Evolutionary conservation across 371 early-diverging fungal species (phyloP).

Genomic region (Saksenaea oblongispora): DNA sequence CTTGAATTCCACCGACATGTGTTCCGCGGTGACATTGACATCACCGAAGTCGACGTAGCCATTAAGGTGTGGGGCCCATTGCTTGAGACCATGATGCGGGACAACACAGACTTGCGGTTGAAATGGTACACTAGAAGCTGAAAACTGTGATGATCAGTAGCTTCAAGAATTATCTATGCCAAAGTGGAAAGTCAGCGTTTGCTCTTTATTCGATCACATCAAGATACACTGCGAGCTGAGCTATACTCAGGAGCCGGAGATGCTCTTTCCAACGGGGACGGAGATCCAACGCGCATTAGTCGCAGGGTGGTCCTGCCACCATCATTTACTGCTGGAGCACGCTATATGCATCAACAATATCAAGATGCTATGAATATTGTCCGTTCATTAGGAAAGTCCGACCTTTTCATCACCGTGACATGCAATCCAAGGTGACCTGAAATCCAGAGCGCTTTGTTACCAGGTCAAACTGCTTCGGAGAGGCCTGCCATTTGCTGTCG

Average conservation of each 20-base stretch:
- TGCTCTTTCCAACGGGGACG: too few species aligned
- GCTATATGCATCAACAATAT: constrained; percentile 12
- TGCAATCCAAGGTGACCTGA: constrained; percentile 40
- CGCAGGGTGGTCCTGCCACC: constrained; percentile 4
- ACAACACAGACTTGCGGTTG: too few species aligned
- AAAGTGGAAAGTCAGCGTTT: constrained; percentile 11
- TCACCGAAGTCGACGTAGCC: too few species aligned
- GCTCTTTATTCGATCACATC: not conserved
- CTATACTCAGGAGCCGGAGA: not conserved
- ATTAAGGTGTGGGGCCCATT: too few species aligned
- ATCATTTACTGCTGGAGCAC: constrained; percentile 10
- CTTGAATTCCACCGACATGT: too few species aligned
- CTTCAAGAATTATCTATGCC: too few species aligned
- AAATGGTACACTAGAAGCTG: too few species aligned
- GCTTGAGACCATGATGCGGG: too few species aligned
- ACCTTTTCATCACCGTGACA: constrained; percentile 42
- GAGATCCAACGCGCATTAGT: not conserved
- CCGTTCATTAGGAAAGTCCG: constrained; percentile 26
- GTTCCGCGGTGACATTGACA: too few species aligned
- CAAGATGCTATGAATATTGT: constrained; percentile 36
- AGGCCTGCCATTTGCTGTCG: constrained; percentile 23
- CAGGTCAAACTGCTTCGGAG: constrained; percentile 21
- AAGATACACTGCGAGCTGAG: not conserved
- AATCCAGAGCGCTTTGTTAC: constrained; percentile 15
- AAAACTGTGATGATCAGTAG: too few species aligned